Evolutionary conservation across 2,329 filamentous ascomycete genomes (phyloP).

Genomic region (Purpureocillium lavendulum): DNA sequence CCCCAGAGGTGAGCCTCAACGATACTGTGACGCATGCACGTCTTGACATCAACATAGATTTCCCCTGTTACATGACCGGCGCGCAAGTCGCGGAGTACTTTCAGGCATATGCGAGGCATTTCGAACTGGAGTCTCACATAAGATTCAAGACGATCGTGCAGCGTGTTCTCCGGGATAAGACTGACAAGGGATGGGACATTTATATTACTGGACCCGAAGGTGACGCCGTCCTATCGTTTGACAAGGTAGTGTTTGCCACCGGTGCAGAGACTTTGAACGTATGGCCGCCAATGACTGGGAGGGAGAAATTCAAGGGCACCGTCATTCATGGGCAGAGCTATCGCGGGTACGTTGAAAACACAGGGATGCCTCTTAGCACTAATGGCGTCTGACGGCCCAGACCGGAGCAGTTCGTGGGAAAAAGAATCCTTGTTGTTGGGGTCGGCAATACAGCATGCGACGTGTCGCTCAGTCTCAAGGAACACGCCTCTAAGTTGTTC

Average conservation of each 20-base stretch:
- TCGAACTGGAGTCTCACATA: slow-evolving; percentile 17
- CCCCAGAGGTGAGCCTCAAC: slow-evolving; percentile 11
- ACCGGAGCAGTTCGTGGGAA: slow-evolving; percentile 14
- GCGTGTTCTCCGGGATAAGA: slow-evolving; percentile 8
- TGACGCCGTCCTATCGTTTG: slow-evolving; percentile 15
- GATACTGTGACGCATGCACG: no score
- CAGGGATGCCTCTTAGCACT: no score
- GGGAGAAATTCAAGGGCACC: slow-evolving; percentile 20
- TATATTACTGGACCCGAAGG: neutral
- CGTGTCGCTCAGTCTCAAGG: slow-evolving; percentile 20
- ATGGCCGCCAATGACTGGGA: slow-evolving; percentile 26
- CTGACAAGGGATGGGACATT: slow-evolving; percentile 1
- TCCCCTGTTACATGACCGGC: slow-evolving; percentile 14
- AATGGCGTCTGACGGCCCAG: slow-evolving; percentile 9
- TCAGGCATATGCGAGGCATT: slow-evolving; percentile 24
- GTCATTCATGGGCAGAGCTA: slow-evolving; percentile 10
- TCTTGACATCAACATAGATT: no score
- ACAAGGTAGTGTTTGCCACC: slow-evolving; percentile 29
- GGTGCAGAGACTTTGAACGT: slow-evolving; percentile 24
- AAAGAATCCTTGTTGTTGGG: slow-evolving; percentile 35
- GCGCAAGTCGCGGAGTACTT: slow-evolving; percentile 22
- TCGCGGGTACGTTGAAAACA: neutral
- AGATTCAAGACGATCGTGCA: slow-evolving; percentile 17
- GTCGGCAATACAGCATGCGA: slow-evolving; percentile 30
- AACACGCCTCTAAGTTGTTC: slow-evolving; percentile 13